These are phyloP conservation scores for Leccinum olivaceopallidum DNA, from an alignment of 768 basidiomycete species.

Conservation along the genomic window DNA sequence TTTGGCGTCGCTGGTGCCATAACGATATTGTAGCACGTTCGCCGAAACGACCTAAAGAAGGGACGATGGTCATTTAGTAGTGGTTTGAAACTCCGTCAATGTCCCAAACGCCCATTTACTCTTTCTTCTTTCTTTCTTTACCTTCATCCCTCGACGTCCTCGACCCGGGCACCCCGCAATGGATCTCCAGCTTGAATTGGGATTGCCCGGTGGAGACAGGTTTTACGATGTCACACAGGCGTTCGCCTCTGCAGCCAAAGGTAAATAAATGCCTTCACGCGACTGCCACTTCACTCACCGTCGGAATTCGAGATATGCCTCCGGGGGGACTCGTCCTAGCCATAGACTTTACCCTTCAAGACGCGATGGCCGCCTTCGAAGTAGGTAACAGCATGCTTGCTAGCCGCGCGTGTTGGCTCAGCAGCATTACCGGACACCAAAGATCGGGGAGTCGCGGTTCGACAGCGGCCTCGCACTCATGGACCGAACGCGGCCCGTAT, in stretches of 20 bases:
- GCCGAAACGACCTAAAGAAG: slow-evolving; percentile 12
- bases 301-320: slow-evolving; percentile 54
- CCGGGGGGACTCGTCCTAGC: slow-evolving; percentile 63
- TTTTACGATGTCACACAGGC: slow-evolving; percentile 36
- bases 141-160: slow-evolving; percentile 7
- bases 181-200: slow-evolving; percentile 15
- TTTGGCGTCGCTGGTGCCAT: slow-evolving; percentile 9
- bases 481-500: slow-evolving; percentile 46
- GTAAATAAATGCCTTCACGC: too few species aligned
- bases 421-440: slow-evolving; percentile 29
- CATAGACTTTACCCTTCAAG: slow-evolving; percentile 71
- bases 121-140: background rate
- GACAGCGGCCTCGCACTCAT: slow-evolving; percentile 71
- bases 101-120: too few species aligned
- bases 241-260: too few species aligned
- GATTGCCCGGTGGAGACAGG: slow-evolving; percentile 55
- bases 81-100: slow-evolving; percentile 33
- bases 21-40: background rate
- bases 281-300: slow-evolving; percentile 9
- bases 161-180: slow-evolving; percentile 17
- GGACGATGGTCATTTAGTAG: slow-evolving; percentile 12
- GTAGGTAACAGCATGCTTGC: slow-evolving; percentile 38
- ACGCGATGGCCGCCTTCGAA: slow-evolving; percentile 95
- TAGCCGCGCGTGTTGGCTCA: slow-evolving; percentile 15
- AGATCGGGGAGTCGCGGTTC: slow-evolving; percentile 91